A percentile compares a stretch with the other conserved stretches of the same genome.
These are phyloP conservation scores for Trichosanthes cucumerina DNA, from an alignment of 306 rosid genomes.

Conservation along the genomic window DNA sequence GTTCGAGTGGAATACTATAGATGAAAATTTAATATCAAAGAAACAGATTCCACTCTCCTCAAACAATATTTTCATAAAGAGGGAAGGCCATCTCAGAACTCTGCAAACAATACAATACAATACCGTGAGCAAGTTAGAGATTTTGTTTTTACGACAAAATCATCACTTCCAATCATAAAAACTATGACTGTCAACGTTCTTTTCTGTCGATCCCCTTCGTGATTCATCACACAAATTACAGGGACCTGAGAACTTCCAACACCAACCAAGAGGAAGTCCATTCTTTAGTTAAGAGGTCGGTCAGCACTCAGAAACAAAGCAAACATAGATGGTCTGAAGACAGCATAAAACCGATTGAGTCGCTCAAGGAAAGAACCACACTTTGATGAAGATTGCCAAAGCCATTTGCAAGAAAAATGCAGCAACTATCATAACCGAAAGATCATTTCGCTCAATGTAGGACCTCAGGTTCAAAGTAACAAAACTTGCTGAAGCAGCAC, in stretches of 20 bases:
- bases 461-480: conserved; percentile 70
- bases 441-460: conserved; percentile 38
- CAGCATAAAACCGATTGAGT: not conserved
- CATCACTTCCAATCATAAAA: not conserved
- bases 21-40: not conserved
- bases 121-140: not conserved
- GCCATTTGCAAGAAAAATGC: conserved; percentile 82
- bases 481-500: conserved; percentile 78
- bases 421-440: conserved; percentile 44
- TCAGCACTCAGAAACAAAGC: conserved; percentile 5
- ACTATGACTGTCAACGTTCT: not conserved
- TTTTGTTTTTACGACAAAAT: not conserved
- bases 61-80: not conserved
- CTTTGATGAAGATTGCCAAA: conserved; percentile 88
- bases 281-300: conserved; percentile 2
- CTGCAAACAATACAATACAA: conserved; percentile 1
- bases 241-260: conserved; percentile 5
- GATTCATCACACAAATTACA: not conserved
- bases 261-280: conserved; percentile 1
- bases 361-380: conserved; percentile 79
- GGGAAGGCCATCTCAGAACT: not conserved
- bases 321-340: conserved; percentile 9
- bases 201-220: not conserved
- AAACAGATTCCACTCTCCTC: not conserved
- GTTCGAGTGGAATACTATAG: not conserved